Conservation (phyloP, 1,139 yeast genomes). For the Diutina siamensis region DNA sequence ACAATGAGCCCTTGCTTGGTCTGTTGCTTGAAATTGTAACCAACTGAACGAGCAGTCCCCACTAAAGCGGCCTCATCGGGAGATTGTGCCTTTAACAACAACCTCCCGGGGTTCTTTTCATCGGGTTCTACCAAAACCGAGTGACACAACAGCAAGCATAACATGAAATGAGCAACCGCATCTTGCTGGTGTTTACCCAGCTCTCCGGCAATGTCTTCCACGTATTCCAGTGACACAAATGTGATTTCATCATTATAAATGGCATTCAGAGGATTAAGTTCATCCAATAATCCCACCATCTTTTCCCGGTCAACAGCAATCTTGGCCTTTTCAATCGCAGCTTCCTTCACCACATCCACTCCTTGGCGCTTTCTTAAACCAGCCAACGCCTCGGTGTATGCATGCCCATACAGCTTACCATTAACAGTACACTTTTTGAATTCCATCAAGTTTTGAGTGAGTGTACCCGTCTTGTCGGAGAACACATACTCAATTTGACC, state of each 20-base stretch:
- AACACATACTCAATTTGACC: slow-evolving; percentile 56
- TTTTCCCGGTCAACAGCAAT: slow-evolving; percentile 25
- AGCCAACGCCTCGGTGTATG: slow-evolving; percentile 51
- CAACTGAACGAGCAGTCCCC: slow-evolving; percentile 46
- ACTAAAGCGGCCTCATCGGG: slow-evolving; percentile 60
- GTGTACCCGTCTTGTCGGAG: slow-evolving; percentile 52
- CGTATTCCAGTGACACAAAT: slow-evolving; percentile 36
- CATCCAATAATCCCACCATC: slow-evolving; percentile 24
- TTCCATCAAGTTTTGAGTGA: slow-evolving; percentile 52
- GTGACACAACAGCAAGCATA: slow-evolving; percentile 45
- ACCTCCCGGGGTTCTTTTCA: slow-evolving; percentile 23
- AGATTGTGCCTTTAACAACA: slow-evolving; percentile 43
- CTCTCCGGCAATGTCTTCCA: slow-evolving; percentile 24
- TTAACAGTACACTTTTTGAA: slow-evolving; percentile 48
- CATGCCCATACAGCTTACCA: slow-evolving; percentile 44
- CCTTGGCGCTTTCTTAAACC: slow-evolving; percentile 49
- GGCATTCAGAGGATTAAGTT: slow-evolving; percentile 1
- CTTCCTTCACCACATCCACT: slow-evolving; percentile 39
- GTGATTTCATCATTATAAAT: slow-evolving; percentile 32
- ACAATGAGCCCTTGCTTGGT: slow-evolving; percentile 35
- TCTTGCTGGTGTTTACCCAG: slow-evolving; percentile 20
- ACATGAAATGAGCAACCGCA: slow-evolving; percentile 40
- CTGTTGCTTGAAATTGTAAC: slow-evolving; percentile 36
- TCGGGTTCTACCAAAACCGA: slow-evolving; percentile 44
- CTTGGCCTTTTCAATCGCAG: slow-evolving; percentile 23